These are phyloP conservation scores for Colletotrichum camelliae DNA, from an alignment of 2,329 filamentous ascomycete species.

Conservation along the genomic window DNA sequence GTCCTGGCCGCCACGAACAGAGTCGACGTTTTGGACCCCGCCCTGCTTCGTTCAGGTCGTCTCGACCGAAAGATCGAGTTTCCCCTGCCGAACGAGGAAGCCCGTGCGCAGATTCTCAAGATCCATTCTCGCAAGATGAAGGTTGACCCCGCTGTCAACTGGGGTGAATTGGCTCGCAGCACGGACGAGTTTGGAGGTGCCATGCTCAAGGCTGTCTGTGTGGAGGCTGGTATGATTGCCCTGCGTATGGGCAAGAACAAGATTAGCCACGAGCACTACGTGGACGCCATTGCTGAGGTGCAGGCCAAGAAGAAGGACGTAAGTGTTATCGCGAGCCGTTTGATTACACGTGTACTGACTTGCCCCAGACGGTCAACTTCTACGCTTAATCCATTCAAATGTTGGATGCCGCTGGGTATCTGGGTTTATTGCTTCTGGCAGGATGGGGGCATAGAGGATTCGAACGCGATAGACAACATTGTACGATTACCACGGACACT, in stretches of 20 bases:
- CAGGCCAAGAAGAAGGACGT: conserved; percentile 94
- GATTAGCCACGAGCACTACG: conserved; percentile 97
- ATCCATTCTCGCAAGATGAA: conserved; percentile 99
- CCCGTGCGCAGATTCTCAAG: conserved; percentile 93
- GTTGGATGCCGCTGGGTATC: conserved; percentile 5
- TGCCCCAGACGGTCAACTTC: conserved; percentile 60
- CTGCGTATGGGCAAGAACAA: conserved; percentile 93
- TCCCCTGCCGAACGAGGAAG: conserved; percentile 96
- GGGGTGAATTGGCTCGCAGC: conserved; percentile 92
- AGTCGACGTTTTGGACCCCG: conserved; percentile 91
- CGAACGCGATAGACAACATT: conserved; percentile 22
- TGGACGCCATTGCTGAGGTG: conserved; percentile 97
- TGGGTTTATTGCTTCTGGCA: conserved; percentile 17
- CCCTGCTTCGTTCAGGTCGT: conserved; percentile 87
- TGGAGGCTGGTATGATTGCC: conserved; percentile 99
- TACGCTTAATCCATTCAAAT: conserved; percentile 46
- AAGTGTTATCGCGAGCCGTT: conserved; percentile 35
- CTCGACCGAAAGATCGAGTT: conserved; percentile 98
- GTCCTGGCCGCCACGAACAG: conserved; percentile 94
- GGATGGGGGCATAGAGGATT: conserved; percentile 22
- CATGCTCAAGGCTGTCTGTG: conserved; percentile 97
- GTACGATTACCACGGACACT: conserved; percentile 23
- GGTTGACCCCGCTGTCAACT: conserved; percentile 91
- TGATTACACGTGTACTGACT: conserved; percentile 26
- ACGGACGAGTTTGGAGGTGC: conserved; percentile 99